Evolutionary conservation across 768 basidiomycete genomes (phyloP), one percentile per base, ranked within the genome.

Genomic region (Amanita exitialis): DNA sequence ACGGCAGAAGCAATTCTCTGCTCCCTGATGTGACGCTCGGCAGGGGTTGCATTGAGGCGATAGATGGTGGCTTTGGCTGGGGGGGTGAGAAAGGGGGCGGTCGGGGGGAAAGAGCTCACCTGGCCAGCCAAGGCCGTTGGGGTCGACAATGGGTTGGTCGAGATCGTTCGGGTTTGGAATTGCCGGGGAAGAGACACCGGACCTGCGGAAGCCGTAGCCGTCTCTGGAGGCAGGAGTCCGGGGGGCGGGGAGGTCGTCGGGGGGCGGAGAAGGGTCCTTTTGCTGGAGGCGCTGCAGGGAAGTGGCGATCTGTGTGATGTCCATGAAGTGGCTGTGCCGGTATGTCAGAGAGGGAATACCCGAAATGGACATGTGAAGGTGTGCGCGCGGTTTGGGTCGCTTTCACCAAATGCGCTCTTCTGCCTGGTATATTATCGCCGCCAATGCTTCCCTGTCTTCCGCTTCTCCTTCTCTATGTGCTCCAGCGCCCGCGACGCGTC

Each of bases 41-140:
- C 78, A 2, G 83, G 75, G 0, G 89, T 85, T 3, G 88, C 86
- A 60, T 88, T 82, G 39, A 96, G 75, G 50, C 94, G 82, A 47
- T 82, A 81, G 30, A 94, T 66, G 39, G 93, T 94, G 5, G 88
- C 90, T 70, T 95, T 96, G 53, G 93, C 94, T 93, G 60, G 13
- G 49, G 48, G 49, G 39, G 43, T 44, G 44, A 52, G 32, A 47
- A 30, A 27, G 23, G 42, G 37, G 38, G 10, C n/a, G 49, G 18
- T 32, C 25, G 37, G 27, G 43, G 32, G 30, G 34, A 18, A 27
- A 44, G 28, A 45, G 62, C 73, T 56, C 58, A 86, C 91, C 91
- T 65, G 93, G 93, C 92, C 93, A 95, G 6, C 92, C 93, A 7
- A 96, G 76, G 49, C 93, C 93, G 60, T 91, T 77, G 45, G 77